A percentile compares a stretch with the other conserved stretches of the same genome.
Evolutionary conservation across 177 flowering plant genomes (phyloP).

Genomic region (Telopea speciosissima): DNA sequence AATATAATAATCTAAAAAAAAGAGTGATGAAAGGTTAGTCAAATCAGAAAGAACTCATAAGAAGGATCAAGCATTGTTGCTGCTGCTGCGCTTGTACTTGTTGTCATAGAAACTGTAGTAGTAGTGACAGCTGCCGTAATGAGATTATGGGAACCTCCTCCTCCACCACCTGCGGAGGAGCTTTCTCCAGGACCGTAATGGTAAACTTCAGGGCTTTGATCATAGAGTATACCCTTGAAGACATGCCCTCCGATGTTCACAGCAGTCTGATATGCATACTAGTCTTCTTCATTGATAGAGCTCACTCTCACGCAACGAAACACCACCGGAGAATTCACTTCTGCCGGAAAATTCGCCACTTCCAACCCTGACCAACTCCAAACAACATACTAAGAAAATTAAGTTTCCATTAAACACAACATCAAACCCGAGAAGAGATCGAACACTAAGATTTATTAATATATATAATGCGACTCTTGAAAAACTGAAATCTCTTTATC

Average conservation of each 20-base stretch:
- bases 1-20: no score
- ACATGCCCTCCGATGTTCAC: constrained; percentile 84
- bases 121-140: constrained; percentile 22
- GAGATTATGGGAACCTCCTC: no score
- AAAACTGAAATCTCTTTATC: no score
- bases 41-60: no score
- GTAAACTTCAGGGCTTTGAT: constrained; percentile 66
- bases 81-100: neutral
- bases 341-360: constrained; percentile 56
- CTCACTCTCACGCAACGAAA: constrained; percentile 72
- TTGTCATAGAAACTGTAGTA: no score
- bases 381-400: neutral
- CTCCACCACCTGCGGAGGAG: constrained; percentile 22
- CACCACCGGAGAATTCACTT: constrained; percentile 54
- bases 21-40: no score
- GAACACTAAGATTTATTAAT: no score
- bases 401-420: no score
- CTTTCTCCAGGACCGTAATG: constrained; percentile 26
- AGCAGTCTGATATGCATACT: constrained; percentile 82
- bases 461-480: no score
- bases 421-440: no score
- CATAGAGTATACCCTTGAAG: constrained; percentile 86
- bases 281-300: constrained; percentile 52
- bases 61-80: constrained; percentile 34
- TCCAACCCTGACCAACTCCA: constrained; percentile 53